Evolutionary conservation across 2,329 filamentous ascomycete species (phyloP).

Genomic region (Aspergillus uvarum): DNA sequence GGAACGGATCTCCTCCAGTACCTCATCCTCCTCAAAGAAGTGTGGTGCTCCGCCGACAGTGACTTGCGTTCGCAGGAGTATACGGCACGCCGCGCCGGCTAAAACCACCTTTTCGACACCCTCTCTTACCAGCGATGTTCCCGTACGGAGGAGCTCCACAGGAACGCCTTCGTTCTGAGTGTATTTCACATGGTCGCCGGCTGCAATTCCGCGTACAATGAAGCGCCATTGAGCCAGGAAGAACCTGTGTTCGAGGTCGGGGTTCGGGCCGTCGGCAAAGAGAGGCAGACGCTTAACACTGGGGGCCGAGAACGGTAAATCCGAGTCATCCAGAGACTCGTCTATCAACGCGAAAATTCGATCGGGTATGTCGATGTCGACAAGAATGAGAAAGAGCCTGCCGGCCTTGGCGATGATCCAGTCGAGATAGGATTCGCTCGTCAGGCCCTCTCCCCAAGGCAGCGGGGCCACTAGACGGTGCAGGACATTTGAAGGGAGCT

Average conservation of each 20-base stretch:
- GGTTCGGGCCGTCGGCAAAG: conserved; percentile 47
- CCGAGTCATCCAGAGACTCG: conserved; percentile 61
- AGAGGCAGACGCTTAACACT: conserved; percentile 56
- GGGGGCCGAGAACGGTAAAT: conserved; percentile 57
- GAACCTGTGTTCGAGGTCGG: conserved; percentile 55
- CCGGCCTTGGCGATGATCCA: conserved; percentile 61
- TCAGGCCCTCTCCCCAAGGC: conserved; percentile 47
- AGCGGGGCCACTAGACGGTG: conserved; percentile 39
- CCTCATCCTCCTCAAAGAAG: conserved; percentile 41
- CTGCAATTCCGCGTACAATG: conserved; percentile 55
- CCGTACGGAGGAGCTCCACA: conserved; percentile 53
- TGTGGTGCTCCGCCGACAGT: conserved; percentile 38
- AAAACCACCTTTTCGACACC: conserved; percentile 45
- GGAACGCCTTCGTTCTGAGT: conserved; percentile 60
- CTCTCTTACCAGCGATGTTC: conserved; percentile 34
- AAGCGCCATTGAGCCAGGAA: conserved; percentile 61
- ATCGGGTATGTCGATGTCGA: conserved; percentile 61
- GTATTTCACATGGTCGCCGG: conserved; percentile 59
- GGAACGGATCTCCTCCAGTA: conserved; percentile 41
- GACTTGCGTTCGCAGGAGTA: conserved; percentile 41
- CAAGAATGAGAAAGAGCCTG: conserved; percentile 59
- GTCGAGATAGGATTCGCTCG: conserved; percentile 58
- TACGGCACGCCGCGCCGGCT: conserved; percentile 35
- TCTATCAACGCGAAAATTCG: conserved; percentile 63
- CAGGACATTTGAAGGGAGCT: conserved; percentile 37